Conservation (phyloP, 441 rosid species). For the Jatropha podagrica region DNA sequence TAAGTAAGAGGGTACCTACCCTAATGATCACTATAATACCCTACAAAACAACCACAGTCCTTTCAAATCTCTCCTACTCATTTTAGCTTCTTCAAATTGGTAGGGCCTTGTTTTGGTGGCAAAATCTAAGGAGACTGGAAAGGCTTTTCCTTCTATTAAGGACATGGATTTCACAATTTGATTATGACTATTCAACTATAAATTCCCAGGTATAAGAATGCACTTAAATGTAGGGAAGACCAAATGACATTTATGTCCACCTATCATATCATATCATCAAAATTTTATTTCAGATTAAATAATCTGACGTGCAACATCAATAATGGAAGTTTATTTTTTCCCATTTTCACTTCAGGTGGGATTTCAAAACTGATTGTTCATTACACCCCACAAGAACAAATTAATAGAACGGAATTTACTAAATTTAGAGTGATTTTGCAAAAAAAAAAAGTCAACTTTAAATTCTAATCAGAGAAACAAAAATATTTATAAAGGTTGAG, state of each 20-base stretch:
- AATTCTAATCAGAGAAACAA: background rate
- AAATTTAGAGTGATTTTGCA: background rate
- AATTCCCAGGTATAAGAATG: background rate
- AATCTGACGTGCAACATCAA: too few species aligned
- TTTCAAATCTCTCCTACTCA: constrained; percentile 12
- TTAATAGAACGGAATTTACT: background rate
- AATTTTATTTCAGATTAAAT: too few species aligned
- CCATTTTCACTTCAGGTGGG: too few species aligned
- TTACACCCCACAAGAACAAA: too few species aligned
- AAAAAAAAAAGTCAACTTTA: too few species aligned
- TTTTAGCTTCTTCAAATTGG: background rate
- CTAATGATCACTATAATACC: constrained; percentile 30
- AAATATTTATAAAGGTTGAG: background rate
- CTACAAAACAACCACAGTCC: constrained; percentile 24
- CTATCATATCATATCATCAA: too few species aligned
- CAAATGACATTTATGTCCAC: too few species aligned
- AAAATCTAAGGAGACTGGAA: constrained; percentile 21
- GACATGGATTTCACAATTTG: constrained; percentile 34
- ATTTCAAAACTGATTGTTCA: too few species aligned
- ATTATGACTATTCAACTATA: constrained; percentile 35
- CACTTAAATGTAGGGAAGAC: background rate
- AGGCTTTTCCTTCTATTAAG: constrained; percentile 16
- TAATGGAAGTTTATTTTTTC: too few species aligned
- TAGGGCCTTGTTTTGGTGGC: constrained; percentile 16
- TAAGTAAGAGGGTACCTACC: constrained; percentile 35